Base-by-base conservation (phyloP, 306 rosid genomes). In the Boehmeria nivea region DNA sequence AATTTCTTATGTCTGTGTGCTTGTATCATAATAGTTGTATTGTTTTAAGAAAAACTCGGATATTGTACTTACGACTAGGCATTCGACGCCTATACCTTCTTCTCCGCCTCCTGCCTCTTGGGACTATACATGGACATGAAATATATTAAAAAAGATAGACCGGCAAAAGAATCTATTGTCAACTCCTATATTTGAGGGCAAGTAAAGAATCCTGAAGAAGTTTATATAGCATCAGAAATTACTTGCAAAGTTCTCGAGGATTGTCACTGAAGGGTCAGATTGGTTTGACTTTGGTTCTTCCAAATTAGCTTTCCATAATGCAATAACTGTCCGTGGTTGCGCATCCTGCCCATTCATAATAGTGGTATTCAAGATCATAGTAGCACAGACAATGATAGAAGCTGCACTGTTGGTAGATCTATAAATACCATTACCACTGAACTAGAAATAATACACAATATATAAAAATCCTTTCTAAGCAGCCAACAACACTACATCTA, bases 221-320 rank as follows among this genome's bases (percentile, higher is more conserved):
- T 40, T 18, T 8, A 2, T 28, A 53, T 10, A 36, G 81, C 26
- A 56, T 42, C 49, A 72, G 4, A 74, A 58, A 74, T 75, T 83
- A 93, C 95, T 85, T 49, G 80, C 10, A 44, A 72, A 6, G 40
- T 16, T 60, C 34, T 83, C 86, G 46, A 63, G 75, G 47, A 93
- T 79, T 56, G 73, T 28, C 77, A 93, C 86, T 16, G 94, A 81
- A 3, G 86, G 88, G 69, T 93, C 99, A 72, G 99, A 69, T 51
- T 65, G 95, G 69, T 51, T 85, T 39, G 71, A 70, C 76, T 83
- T 93, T 47, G 88, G 79, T 76, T 83, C 88, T 37, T 83, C 90
- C 76, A 93, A 77, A 65, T 83, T 74, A 64, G 91, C 85, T 72
- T 78, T 85, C 96, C 96, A 93, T 60, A 93, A 65, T 51, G 83